A percentile compares a stretch with the other conserved stretches of the same genome.
Conservation (phyloP, 176 grass and related monocot species). For the Rhipidocladum racemiflorum region DNA sequence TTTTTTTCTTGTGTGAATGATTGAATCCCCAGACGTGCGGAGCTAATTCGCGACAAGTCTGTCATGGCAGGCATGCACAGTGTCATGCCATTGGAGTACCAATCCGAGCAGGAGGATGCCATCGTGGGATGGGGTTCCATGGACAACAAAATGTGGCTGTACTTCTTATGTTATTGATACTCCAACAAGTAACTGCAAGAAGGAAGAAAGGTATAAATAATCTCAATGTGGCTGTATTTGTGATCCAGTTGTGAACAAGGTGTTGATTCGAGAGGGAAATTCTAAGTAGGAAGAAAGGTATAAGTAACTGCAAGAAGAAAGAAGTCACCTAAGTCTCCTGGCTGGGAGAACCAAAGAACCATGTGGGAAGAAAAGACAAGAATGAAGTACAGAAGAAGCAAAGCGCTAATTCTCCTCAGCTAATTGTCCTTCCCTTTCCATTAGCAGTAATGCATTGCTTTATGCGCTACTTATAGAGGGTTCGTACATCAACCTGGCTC, state of each 20-base stretch:
- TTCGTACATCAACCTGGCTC: constrained; percentile 23
- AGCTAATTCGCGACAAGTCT: background rate
- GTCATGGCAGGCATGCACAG: background rate
- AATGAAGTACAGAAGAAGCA: constrained; percentile 56
- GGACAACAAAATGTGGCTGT: constrained; percentile 25
- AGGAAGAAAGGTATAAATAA: background rate
- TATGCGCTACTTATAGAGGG: constrained; percentile 50
- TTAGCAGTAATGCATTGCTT: constrained; percentile 16
- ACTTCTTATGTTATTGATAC: background rate
- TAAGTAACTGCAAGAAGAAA: constrained; percentile 45
- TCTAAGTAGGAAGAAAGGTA: constrained; percentile 47
- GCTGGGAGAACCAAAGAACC: constrained; percentile 34
- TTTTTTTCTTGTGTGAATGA: background rate
- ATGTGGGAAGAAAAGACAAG: constrained; percentile 49
- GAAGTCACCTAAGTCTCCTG: constrained; percentile 25
- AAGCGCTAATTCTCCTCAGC: constrained; percentile 22
- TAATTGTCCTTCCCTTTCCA: constrained; percentile 20
- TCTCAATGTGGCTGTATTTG: background rate
- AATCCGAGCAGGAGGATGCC: background rate
- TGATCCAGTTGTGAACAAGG: background rate
- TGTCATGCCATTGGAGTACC: background rate
- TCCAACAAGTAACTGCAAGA: background rate
- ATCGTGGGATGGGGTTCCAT: background rate
- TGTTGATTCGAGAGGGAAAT: constrained; percentile 30
- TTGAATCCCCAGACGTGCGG: background rate